A percentile compares a stretch with the other conserved stretches of the same genome.
Conservation (phyloP, 2,329 filamentous ascomycete species). For the Xylaria multiplex region DNA sequence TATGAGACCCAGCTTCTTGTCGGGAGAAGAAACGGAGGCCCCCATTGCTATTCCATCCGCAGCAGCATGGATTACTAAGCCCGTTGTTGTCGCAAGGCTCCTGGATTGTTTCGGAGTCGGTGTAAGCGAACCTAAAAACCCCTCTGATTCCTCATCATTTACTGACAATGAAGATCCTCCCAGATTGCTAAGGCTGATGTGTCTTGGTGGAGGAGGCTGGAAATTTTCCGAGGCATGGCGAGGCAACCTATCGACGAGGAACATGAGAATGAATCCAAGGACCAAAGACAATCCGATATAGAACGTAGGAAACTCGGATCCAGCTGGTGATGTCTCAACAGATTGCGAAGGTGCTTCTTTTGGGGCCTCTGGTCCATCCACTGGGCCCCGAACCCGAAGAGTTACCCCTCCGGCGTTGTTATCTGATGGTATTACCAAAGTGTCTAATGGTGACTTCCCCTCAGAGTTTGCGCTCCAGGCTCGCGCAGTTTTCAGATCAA, state of each 20-base stretch:
- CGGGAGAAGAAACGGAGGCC: slow-evolving; percentile 80
- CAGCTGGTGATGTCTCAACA: slow-evolving; percentile 46
- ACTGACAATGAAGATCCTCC: slow-evolving; percentile 60
- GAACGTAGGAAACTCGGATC: slow-evolving; percentile 68
- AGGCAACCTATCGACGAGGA: slow-evolving; percentile 88
- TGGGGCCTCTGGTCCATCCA: slow-evolving; percentile 37
- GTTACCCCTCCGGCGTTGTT: slow-evolving; percentile 12
- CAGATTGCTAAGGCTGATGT: slow-evolving; percentile 89
- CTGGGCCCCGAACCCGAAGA: slow-evolving; percentile 38
- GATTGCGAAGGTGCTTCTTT: slow-evolving; percentile 30
- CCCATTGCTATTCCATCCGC: slow-evolving; percentile 97
- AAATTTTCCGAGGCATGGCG: slow-evolving; percentile 74
- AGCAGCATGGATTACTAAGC: slow-evolving; percentile 93
- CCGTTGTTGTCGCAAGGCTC: slow-evolving; percentile 84
- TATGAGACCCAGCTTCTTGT: slow-evolving; percentile 83
- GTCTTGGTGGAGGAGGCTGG: slow-evolving; percentile 74
- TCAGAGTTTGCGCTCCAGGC: slow-evolving; percentile 11
- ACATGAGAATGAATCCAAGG: slow-evolving; percentile 94
- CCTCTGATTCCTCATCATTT: slow-evolving; percentile 66
- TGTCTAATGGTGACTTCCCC: slow-evolving; percentile 9
- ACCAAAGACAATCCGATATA: slow-evolving; percentile 90
- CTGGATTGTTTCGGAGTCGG: slow-evolving; percentile 68
- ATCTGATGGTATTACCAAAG: slow-evolving; percentile 5
- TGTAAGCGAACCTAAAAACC: slow-evolving; percentile 68
- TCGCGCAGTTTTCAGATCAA: slow-evolving; percentile 6